phyloP scores from a whole-genome alignment of 768 basidiomycete species.

The Trametes maxima region DNA sequence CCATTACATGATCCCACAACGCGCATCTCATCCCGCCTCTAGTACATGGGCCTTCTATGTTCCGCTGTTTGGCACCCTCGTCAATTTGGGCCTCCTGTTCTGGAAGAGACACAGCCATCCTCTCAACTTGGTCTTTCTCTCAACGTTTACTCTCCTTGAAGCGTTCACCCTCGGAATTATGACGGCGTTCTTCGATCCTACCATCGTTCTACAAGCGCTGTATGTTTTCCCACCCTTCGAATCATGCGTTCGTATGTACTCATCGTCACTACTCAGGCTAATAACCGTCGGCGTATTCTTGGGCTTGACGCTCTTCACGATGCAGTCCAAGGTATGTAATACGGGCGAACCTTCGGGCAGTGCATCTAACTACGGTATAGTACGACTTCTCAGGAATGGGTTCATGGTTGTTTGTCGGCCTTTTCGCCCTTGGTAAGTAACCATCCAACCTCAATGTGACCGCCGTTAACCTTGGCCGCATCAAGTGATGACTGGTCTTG shows the following conservation, averaged over 20 bases:
- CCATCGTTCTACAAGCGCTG: conserved; percentile 85
- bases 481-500: conserved; percentile 76
- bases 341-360: too few species aligned
- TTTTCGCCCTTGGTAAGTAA: conserved; percentile 72
- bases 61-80: conserved; percentile 75
- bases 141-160: conserved; percentile 89
- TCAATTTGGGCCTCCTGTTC: conserved; percentile 79
- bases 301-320: conserved; percentile 91
- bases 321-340: conserved; percentile 80
- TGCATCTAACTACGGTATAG: conserved; percentile 38
- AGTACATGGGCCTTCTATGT: conserved; percentile 83
- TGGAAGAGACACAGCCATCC: conserved; percentile 95
- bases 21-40: not conserved
- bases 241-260: not conserved
- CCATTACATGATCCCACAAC: not conserved
- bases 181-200: conserved; percentile 71
- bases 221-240: conserved; percentile 38
- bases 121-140: conserved; percentile 81
- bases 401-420: conserved; percentile 84
- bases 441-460: not conserved
- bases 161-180: conserved; percentile 88
- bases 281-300: conserved; percentile 93
- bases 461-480: conserved; percentile 1
- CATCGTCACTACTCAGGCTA: conserved; percentile 45
- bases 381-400: conserved; percentile 95